These are phyloP conservation scores for Apiospora koreana DNA, from an alignment of 2,329 filamentous ascomycete species.

Conservation along the genomic window DNA sequence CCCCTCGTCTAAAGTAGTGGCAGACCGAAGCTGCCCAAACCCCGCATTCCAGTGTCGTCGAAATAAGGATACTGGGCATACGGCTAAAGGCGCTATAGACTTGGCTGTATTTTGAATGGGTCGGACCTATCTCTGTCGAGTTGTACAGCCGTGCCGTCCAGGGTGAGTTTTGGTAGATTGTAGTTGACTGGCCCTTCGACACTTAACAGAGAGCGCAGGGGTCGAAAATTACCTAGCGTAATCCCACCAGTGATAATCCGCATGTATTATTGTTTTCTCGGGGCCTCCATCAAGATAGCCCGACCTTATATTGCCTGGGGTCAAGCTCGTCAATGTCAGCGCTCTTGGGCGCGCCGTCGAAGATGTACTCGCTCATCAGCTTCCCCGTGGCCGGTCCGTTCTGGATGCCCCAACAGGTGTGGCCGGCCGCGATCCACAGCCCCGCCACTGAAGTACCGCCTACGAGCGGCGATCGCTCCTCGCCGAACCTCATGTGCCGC, in stretches of 20 bases:
- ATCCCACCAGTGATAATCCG: too few species aligned
- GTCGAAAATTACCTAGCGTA: neutral
- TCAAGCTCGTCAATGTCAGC: conserved; percentile 67
- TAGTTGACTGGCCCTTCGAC: neutral
- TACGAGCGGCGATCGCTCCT: conserved; percentile 70
- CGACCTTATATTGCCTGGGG: conserved; percentile 63
- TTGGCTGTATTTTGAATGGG: neutral
- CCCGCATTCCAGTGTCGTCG: neutral
- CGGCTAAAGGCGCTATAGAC: neutral
- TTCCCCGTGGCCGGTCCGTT: conserved; percentile 88
- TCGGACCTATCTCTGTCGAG: neutral
- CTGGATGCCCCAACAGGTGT: conserved; percentile 98
- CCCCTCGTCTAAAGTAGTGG: neutral
- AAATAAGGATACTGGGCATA: neutral
- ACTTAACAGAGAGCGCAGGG: neutral
- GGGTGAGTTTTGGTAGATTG: neutral
- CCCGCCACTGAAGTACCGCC: conserved; percentile 74
- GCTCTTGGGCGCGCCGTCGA: conserved; percentile 70
- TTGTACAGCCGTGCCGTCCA: too few species aligned
- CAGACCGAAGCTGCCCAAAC: neutral
- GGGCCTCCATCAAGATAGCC: conserved; percentile 12
- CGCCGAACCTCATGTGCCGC: conserved; percentile 65
- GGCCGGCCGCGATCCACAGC: conserved; percentile 80
- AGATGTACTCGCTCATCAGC: conserved; percentile 76
- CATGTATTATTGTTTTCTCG: neutral